A percentile compares a stretch with the other conserved stretches of the same genome.
These are phyloP conservation scores for Inga oerstediana DNA, from an alignment of 306 rosid species.

Conservation along the genomic window DNA sequence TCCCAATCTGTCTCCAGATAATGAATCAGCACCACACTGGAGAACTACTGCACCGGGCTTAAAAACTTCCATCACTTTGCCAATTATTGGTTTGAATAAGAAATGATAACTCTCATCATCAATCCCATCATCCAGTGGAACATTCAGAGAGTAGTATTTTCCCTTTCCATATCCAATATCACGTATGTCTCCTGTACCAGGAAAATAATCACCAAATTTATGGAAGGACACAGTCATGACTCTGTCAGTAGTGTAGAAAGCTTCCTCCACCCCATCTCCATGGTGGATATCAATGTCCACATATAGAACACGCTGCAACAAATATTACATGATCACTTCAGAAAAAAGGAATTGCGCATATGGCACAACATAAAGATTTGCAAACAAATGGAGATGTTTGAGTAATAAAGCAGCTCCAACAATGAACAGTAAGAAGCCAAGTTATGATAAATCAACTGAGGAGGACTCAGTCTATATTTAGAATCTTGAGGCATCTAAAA, in stretches of 20 bases:
- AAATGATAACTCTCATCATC: slow-evolving; percentile 93
- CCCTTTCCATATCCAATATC: slow-evolving; percentile 84
- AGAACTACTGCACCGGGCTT: slow-evolving; percentile 91
- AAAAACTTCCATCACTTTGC: slow-evolving; percentile 88
- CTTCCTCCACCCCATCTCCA: slow-evolving; percentile 93
- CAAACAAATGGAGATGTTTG: background rate
- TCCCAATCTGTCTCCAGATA: slow-evolving; percentile 88
- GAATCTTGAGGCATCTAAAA: background rate
- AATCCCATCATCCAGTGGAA: slow-evolving; percentile 88
- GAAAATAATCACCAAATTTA: slow-evolving; percentile 89
- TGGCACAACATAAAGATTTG: slow-evolving; percentile 21
- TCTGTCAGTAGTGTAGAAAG: slow-evolving; percentile 85
- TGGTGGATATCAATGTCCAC: slow-evolving; percentile 93
- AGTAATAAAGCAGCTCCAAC: background rate
- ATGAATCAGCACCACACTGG: slow-evolving; percentile 91
- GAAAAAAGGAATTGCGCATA: background rate
- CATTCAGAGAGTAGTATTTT: slow-evolving; percentile 86
- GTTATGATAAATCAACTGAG: background rate
- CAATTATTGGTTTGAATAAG: slow-evolving; percentile 82
- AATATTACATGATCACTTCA: slow-evolving; percentile 16
- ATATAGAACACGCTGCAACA: slow-evolving; percentile 84
- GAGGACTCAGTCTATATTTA: background rate
- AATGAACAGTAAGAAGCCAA: background rate
- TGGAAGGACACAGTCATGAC: slow-evolving; percentile 95
- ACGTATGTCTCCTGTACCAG: slow-evolving; percentile 84